Conservation (phyloP, 1,284 basidiomycete genomes). For the Fomitopsis palustris region DNA sequence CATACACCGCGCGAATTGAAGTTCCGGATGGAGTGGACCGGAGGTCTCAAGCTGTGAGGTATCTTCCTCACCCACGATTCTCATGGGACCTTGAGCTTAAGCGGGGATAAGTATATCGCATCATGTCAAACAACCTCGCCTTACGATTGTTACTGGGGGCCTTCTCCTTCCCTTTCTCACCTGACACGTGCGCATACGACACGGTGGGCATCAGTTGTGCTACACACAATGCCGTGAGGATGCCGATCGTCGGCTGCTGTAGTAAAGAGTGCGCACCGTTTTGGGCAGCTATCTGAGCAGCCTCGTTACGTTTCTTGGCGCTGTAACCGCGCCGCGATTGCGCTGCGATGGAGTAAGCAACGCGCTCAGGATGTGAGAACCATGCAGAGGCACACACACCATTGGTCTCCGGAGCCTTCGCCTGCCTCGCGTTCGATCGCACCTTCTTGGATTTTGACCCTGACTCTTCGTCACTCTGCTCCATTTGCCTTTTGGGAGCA, state of each 20-base stretch:
- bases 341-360: constrained; percentile 26
- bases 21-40: constrained; percentile 46
- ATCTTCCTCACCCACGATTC: constrained; percentile 22
- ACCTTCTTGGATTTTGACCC: constrained; percentile 39
- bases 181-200: constrained; percentile 35
- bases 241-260: constrained; percentile 1
- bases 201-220: constrained; percentile 47
- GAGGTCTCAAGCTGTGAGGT: constrained; percentile 16
- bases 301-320: constrained; percentile 65
- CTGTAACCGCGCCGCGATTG: constrained; percentile 61
- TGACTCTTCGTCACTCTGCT: constrained; percentile 33
- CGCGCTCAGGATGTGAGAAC: constrained; percentile 4
- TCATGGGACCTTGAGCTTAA: constrained; percentile 17
- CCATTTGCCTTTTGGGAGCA: constrained; percentile 34
- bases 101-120: constrained; percentile 1
- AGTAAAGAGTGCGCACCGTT: constrained; percentile 38
- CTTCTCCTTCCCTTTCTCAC: constrained; percentile 44
- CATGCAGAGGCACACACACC: constrained; percentile 27
- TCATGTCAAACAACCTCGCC: constrained; percentile 15
- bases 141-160: constrained; percentile 33
- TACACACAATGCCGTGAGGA: constrained; percentile 23
- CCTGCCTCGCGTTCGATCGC: constrained; percentile 27
- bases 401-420: constrained; percentile 30
- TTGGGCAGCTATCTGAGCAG: constrained; percentile 42
- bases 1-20: constrained; percentile 77